phyloP scores from a whole-genome alignment of 768 basidiomycete genomes.

The Leccinum disarticulatum region DNA sequence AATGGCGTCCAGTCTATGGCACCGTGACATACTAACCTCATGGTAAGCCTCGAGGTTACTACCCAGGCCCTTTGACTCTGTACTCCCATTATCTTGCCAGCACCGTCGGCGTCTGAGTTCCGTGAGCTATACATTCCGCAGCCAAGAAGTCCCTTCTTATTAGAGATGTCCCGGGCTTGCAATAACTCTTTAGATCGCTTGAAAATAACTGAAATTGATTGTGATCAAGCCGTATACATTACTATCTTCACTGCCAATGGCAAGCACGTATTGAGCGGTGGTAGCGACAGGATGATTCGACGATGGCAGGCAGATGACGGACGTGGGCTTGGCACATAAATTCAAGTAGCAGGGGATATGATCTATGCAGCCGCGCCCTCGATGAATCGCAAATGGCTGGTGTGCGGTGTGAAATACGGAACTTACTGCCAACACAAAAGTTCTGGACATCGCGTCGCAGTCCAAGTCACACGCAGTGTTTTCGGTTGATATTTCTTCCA shows the following conservation, averaged over 20 bases:
- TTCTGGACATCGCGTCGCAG: not conserved
- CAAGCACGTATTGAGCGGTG: too few species aligned
- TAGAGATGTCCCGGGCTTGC: too few species aligned
- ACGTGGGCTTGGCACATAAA: not conserved
- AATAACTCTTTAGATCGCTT: too few species aligned
- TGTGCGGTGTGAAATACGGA: not conserved
- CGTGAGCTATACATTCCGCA: too few species aligned
- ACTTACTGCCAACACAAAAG: not conserved
- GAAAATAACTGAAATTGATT: not conserved
- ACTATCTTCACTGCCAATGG: not conserved
- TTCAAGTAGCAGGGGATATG: not conserved
- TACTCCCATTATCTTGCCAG: too few species aligned
- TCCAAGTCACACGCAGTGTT: not conserved
- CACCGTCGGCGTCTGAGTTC: too few species aligned
- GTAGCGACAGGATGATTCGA: rapidly evolving
- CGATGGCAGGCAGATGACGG: not conserved
- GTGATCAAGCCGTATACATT: not conserved
- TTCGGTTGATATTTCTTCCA: not conserved
- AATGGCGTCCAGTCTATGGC: too few species aligned
- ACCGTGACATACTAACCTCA: too few species aligned
- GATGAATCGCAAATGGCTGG: too few species aligned
- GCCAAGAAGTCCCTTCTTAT: too few species aligned
- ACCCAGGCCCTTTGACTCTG: too few species aligned
- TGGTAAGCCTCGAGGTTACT: too few species aligned
- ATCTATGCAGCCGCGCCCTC: not conserved